phyloP scores from a whole-genome alignment of 2,329 filamentous ascomycete species.

The Macroventuria anomochaeta region DNA sequence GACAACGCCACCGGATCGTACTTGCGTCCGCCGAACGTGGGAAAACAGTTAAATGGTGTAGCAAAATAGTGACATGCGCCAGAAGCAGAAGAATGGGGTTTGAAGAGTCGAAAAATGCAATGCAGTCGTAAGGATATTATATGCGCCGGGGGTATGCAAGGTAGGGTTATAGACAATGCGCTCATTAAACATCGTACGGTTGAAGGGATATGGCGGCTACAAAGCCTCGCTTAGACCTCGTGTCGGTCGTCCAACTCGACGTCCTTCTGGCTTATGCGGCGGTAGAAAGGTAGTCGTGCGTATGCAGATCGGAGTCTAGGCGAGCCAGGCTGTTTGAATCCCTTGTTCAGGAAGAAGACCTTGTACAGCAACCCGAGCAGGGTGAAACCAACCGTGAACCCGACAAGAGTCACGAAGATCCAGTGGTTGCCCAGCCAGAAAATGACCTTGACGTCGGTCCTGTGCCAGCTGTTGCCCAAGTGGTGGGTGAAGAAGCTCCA shows the following conservation, averaged over 20 bases:
- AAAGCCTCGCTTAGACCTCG: slow-evolving; percentile 33
- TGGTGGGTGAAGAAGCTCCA: slow-evolving; percentile 78
- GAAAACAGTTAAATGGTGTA: slow-evolving; percentile 11
- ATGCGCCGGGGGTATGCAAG: slow-evolving; percentile 17
- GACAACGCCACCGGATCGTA: background rate
- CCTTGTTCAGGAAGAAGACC: slow-evolving; percentile 52
- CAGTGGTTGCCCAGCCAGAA: slow-evolving; percentile 68
- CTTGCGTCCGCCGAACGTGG: background rate
- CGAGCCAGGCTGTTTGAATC: slow-evolving; percentile 20
- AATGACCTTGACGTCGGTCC: slow-evolving; percentile 67
- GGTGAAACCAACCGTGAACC: slow-evolving; percentile 60
- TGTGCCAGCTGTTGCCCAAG: slow-evolving; percentile 70
- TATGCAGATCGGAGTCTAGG: slow-evolving; percentile 30
- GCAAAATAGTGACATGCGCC: slow-evolving; percentile 9
- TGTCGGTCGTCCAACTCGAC: slow-evolving; percentile 46
- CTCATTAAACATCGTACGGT: slow-evolving; percentile 13
- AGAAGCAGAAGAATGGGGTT: slow-evolving; percentile 1
- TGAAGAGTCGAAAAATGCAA: slow-evolving; percentile 6
- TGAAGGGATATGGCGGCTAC: background rate
- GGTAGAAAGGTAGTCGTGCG: slow-evolving; percentile 44
- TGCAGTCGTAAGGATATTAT: slow-evolving; percentile 3
- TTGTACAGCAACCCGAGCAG: slow-evolving; percentile 61
- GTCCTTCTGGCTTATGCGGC: slow-evolving; percentile 46
- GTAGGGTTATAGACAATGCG: slow-evolving; percentile 11
- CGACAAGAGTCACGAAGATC: slow-evolving; percentile 61